Percentiles rank a stretch among this genome's conserved stretches.
These are phyloP conservation scores for Coemansia asiatica DNA, from an alignment of 192 early-diverging fungal genomes.

Conservation along the genomic window DNA sequence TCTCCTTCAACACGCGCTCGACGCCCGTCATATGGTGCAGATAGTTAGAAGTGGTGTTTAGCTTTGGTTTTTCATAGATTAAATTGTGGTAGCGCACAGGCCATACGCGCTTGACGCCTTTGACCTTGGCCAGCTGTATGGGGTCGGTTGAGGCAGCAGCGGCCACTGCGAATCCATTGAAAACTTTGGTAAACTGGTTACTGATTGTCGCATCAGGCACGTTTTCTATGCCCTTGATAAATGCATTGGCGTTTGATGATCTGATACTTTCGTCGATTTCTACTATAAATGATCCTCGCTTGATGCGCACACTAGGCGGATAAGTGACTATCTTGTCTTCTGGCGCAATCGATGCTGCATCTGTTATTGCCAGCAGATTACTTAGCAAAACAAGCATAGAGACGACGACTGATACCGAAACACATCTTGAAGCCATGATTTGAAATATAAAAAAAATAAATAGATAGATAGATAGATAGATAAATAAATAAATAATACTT, in stretches of 20 bases:
- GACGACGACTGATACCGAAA: background rate
- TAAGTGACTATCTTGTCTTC: slow-evolving; percentile 6
- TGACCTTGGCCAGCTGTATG: slow-evolving; percentile 2
- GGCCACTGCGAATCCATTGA: slow-evolving; percentile 8
- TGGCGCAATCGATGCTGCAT: background rate
- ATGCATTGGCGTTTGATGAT: slow-evolving; percentile 1
- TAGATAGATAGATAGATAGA: background rate
- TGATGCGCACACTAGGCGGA: slow-evolving; percentile 1
- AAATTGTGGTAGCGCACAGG: slow-evolving; percentile 4
- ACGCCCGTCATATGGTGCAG: slow-evolving; percentile 9
- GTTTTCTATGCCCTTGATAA: background rate
- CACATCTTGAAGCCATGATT: background rate
- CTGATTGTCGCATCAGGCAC: slow-evolving; percentile 7
- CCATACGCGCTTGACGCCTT: slow-evolving; percentile 10
- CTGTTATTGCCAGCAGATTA: background rate
- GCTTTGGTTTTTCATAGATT: background rate
- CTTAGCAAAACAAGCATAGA: background rate
- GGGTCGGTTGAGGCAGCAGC: background rate
- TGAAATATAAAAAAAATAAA: background rate
- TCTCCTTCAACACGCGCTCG: slow-evolving; percentile 1
- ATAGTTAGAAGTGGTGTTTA: background rate
- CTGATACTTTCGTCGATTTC: slow-evolving; percentile 3
- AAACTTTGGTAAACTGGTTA: slow-evolving; percentile 7
- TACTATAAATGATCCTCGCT: slow-evolving; percentile 3
- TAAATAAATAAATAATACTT: background rate